Evolutionary conservation across 495 filamentous ascomycete genomes (phyloP).

Genomic region (Aspergillus steynii): DNA sequence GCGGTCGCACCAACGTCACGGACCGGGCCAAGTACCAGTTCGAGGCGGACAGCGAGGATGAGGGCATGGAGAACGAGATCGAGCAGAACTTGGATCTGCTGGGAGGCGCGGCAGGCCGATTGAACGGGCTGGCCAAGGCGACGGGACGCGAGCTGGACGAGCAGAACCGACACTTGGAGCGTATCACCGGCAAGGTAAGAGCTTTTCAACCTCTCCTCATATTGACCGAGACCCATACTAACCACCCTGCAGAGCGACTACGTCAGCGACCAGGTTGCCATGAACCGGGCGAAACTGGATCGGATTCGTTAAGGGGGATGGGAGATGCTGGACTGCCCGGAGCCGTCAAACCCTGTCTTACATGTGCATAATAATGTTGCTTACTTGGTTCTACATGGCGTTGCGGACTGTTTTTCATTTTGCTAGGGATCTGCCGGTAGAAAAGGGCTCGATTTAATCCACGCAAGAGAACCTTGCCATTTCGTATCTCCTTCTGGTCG

Average conservation of each 20-base stretch:
- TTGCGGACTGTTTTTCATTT: background rate
- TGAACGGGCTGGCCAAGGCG: slow-evolving; percentile 68
- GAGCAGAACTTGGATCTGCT: slow-evolving; percentile 63
- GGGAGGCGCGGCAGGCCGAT: slow-evolving; percentile 55
- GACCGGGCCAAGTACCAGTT: slow-evolving; percentile 79
- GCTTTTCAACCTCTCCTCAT: background rate
- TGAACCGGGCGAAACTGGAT: slow-evolving; percentile 66
- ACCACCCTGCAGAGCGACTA: slow-evolving; percentile 56
- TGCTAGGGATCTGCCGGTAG: background rate
- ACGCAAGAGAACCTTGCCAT: background rate
- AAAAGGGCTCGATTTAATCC: background rate
- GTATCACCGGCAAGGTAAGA: slow-evolving; percentile 69
- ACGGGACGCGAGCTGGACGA: slow-evolving; percentile 73
- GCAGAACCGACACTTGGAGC: slow-evolving; percentile 73
- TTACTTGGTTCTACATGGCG: background rate
- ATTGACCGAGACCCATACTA: slow-evolving; percentile 22
- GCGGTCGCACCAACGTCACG: slow-evolving; percentile 54
- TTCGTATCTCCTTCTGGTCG: background rate
- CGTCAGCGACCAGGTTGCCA: slow-evolving; percentile 70
- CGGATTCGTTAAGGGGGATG: slow-evolving; percentile 50
- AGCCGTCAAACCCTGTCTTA: background rate
- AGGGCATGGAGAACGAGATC: slow-evolving; percentile 74
- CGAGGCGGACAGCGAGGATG: slow-evolving; percentile 73
- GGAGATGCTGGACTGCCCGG: background rate
- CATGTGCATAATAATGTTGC: background rate